Base-by-base conservation (phyloP, 805 yeast species). In the Pichia nanzhaoensis region DNA sequence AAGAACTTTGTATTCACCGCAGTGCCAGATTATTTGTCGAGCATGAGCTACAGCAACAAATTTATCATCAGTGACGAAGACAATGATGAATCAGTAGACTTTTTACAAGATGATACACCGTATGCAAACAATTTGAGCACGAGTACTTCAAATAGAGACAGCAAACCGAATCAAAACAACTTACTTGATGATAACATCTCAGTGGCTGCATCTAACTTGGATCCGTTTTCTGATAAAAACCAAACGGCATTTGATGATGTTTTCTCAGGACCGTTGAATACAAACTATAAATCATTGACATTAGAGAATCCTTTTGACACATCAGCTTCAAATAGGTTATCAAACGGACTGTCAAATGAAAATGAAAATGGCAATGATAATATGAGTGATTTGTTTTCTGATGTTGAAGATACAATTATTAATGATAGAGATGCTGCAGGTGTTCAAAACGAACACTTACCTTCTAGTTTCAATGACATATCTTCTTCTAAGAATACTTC, bases 81-180 rank as follows among this genome's bases (percentile, higher is more conserved):
- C 14, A 47, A 50, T 41, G 58, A 52, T 16, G 53, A 45, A 2
- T 44, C 49, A 5, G 48, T 54, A 20, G 55, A 56, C 20, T 45
- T 50, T 28, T 53, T 53, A 16, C 46, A 48, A n/a, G 59, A 52
- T 18, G 50, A 46, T 34, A 13, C 9, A 14, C 44, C 41, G 4
- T 37, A 32, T 24, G n/a, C 41, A 4, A 33, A 35, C 17, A 16
- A 30, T 13, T 17, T 33, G 20, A 24, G 21, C 19, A 32, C 2
- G 14, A 41, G 33, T 24, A 24, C 28, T 18, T 12, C 43, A 13
- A 17, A n/a, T n/a, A n/a, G n/a, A n/a, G n/a, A n/a, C n/a, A n/a
- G n/a, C n/a, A n/a, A n/a, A n/a, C n/a, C n/a, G n/a, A n/a, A 19
- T 9, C 30, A 33, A 10, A 33, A 21, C 19, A 30, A n/a, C 13